These are phyloP conservation scores for Pisolithus tinctorius DNA, from an alignment of 768 basidiomycete species.

Conservation along the genomic window DNA sequence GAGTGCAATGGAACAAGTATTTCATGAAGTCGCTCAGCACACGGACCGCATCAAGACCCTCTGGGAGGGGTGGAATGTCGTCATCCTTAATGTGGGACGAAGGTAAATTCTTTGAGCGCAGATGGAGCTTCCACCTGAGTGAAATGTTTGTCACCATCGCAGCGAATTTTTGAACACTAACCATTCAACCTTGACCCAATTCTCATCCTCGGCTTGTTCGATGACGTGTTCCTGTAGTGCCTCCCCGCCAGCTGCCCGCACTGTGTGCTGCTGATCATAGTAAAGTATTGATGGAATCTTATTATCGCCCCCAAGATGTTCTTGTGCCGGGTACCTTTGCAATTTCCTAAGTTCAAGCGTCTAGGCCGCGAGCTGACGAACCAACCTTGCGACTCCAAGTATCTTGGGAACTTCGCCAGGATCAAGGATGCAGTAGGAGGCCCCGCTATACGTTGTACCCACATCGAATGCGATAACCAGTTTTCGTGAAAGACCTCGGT, in stretches of 20 bases:
- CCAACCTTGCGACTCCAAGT: constrained; percentile 21
- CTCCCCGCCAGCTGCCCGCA: constrained; percentile 40
- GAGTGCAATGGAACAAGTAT: constrained; percentile 21
- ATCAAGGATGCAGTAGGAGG: constrained; percentile 31
- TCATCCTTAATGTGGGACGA: constrained; percentile 17
- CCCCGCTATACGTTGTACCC: constrained; percentile 38
- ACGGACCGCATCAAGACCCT: constrained; percentile 11
- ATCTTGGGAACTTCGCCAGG: constrained; percentile 29
- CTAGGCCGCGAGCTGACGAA: not conserved
- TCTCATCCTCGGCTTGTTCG: constrained; percentile 32
- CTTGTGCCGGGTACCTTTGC: constrained; percentile 40
- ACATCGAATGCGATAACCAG: constrained; percentile 39
- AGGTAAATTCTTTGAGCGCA: constrained; percentile 23
- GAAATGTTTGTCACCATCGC: not conserved
- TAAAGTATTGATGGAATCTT: constrained; percentile 45
- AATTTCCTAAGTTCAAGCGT: not conserved
- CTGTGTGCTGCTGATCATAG: constrained; percentile 35
- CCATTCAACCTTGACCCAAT: constrained; percentile 35
- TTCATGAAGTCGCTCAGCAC: constrained; percentile 22
- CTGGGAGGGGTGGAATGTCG: constrained; percentile 20
- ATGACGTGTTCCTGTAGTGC: constrained; percentile 28
- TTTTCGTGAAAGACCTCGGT: constrained; percentile 33
- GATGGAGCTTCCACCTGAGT: constrained; percentile 30
- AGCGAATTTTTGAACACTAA: constrained; percentile 5
- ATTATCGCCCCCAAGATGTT: constrained; percentile 38